A percentile compares a stretch with the other conserved stretches of the same genome.
phyloP scores from a whole-genome alignment of 2,329 filamentous ascomycete species.

The Aspergillus hiratsukae region DNA sequence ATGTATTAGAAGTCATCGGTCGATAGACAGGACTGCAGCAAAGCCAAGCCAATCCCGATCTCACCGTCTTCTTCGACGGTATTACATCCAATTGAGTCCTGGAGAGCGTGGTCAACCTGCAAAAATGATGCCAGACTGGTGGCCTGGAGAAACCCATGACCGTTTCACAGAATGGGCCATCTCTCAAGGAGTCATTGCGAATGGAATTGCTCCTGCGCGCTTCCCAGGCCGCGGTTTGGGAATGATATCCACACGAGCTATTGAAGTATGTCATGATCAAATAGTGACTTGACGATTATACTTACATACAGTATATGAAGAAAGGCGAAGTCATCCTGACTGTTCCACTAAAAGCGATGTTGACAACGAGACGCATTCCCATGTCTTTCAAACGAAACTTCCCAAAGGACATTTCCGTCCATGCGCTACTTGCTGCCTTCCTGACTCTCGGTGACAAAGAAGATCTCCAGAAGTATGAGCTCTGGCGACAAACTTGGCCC shows the following conservation, averaged over 20 bases:
- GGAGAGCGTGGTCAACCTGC: conserved; percentile 11
- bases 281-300: not conserved
- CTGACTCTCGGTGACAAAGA: conserved; percentile 52
- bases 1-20: not conserved
- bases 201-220: conserved; percentile 61
- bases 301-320: conserved; percentile 31
- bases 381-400: conserved; percentile 50
- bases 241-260: conserved; percentile 63
- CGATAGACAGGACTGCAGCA: not conserved
- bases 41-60: not conserved
- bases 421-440: conserved; percentile 68
- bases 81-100: conserved; percentile 18
- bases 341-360: conserved; percentile 60
- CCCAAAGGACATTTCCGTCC: conserved; percentile 55
- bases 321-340: conserved; percentile 58
- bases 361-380: conserved; percentile 60
- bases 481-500: conserved; percentile 68
- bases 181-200: conserved; percentile 60
- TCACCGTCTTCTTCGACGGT: not conserved
- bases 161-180: conserved; percentile 66
- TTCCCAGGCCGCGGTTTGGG: conserved; percentile 74
- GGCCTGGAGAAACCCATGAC: conserved; percentile 38
- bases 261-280: conserved; percentile 51
- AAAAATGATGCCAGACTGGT: conserved; percentile 27
- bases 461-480: conserved; percentile 42